A percentile compares a stretch with the other conserved stretches of the same genome.
These are phyloP conservation scores for Backusella westeae DNA, from an alignment of 192 early-diverging fungal species.

Conservation along the genomic window DNA sequence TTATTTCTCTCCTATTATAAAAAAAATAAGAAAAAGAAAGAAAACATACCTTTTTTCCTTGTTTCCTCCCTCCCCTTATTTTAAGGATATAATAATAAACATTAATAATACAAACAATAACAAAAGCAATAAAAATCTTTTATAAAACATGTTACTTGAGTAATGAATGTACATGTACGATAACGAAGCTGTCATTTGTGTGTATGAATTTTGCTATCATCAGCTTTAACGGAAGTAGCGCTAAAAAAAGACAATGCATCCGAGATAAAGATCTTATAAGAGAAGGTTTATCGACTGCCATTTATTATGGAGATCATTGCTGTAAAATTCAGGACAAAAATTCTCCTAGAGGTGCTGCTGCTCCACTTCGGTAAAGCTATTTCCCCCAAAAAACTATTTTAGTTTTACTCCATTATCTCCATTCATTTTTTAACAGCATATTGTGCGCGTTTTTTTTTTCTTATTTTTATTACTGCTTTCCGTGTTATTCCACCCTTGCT, in stretches of 20 bases:
- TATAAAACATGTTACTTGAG: background rate
- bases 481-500: too few relatives aligned
- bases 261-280: slow-evolving; percentile 24
- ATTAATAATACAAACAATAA: background rate
- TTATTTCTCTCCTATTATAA: background rate
- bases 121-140: background rate
- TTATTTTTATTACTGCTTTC: background rate
- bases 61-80: background rate
- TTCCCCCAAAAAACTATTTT: slow-evolving; percentile 69
- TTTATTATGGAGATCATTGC: slow-evolving; percentile 38
- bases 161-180: background rate
- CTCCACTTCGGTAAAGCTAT: slow-evolving; percentile 69
- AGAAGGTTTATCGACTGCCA: slow-evolving; percentile 23
- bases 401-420: slow-evolving; percentile 37
- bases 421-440: slow-evolving; percentile 54
- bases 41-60: background rate
- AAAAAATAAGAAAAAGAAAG: background rate
- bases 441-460: slow-evolving; percentile 30
- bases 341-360: slow-evolving; percentile 72
- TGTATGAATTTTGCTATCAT: background rate
- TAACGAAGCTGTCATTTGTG: background rate
- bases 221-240: background rate
- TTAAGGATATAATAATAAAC: background rate
- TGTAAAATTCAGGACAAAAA: slow-evolving; percentile 59
- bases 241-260: slow-evolving; percentile 50